Percentiles rank a stretch among this genome's conserved stretches.
Evolutionary conservation across 1,139 yeast species (phyloP).

Genomic region (Zygoascus hellenicus): DNA sequence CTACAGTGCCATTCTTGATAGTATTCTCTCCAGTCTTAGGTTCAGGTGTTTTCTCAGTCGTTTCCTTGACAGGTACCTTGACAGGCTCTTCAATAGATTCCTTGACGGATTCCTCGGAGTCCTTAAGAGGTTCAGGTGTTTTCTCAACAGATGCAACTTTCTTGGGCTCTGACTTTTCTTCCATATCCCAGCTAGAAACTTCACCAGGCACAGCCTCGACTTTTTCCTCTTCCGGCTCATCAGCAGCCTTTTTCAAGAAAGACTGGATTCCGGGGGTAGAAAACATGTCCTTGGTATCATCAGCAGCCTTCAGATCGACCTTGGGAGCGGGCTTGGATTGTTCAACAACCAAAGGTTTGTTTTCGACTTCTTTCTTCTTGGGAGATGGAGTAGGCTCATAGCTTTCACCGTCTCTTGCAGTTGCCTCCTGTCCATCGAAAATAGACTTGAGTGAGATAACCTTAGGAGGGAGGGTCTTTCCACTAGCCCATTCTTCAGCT

Average conservation of each 20-base stretch:
- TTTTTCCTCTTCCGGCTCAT: slow-evolving; percentile 33
- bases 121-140: neutral
- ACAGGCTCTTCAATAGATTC: slow-evolving; percentile 1
- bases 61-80: slow-evolving; percentile 10
- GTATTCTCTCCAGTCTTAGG: neutral
- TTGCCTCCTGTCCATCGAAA: slow-evolving; percentile 62
- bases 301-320: slow-evolving; percentile 17
- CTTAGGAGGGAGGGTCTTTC: slow-evolving; percentile 75
- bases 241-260: slow-evolving; percentile 48
- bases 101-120: slow-evolving; percentile 6
- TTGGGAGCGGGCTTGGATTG: slow-evolving; percentile 19
- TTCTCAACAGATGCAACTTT: neutral
- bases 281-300: slow-evolving; percentile 39
- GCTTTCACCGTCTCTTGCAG: slow-evolving; percentile 14
- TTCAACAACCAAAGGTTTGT: slow-evolving; percentile 8
- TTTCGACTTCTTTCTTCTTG: slow-evolving; percentile 16
- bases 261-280: slow-evolving; percentile 27
- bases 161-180: slow-evolving; percentile 17
- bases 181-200: slow-evolving; percentile 28
- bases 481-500: slow-evolving; percentile 74
- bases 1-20: no score
- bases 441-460: slow-evolving; percentile 68
- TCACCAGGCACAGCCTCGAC: slow-evolving; percentile 17
- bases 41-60: slow-evolving; percentile 4
- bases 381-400: slow-evolving; percentile 18